Conservation (phyloP, 805 yeast genomes). For the Metschnikowia matae region DNA sequence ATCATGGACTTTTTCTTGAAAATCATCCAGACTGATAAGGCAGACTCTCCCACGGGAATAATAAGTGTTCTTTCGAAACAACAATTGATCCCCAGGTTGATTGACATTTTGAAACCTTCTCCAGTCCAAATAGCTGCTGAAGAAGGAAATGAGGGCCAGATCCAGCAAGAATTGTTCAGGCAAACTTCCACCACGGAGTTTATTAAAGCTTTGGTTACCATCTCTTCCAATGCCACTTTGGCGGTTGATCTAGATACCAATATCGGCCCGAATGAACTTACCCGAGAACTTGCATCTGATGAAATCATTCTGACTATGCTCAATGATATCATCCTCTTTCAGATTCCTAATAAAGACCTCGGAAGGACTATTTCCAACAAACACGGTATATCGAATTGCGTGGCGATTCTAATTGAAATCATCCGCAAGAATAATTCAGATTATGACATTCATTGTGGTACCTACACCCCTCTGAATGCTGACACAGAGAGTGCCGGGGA, state of each 20-base stretch:
- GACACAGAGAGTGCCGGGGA: slow-evolving; percentile 29
- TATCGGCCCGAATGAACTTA: slow-evolving; percentile 92
- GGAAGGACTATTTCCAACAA: slow-evolving; percentile 47
- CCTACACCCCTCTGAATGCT: slow-evolving; percentile 58
- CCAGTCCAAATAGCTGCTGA: slow-evolving; percentile 20
- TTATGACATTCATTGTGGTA: slow-evolving; percentile 84
- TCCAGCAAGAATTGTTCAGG: slow-evolving; percentile 29
- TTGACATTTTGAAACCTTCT: slow-evolving; percentile 64
- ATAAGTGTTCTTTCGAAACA: slow-evolving; percentile 73
- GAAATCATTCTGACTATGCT: slow-evolving; percentile 64
- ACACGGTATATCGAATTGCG: slow-evolving; percentile 88
- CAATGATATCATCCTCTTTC: slow-evolving; percentile 58
- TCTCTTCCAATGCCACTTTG: slow-evolving; percentile 71
- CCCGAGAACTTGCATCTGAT: slow-evolving; percentile 83
- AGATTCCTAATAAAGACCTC: not conserved
- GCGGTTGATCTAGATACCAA: slow-evolving; percentile 85
- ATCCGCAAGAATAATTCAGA: slow-evolving; percentile 95
- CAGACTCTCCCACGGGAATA: slow-evolving; percentile 84
- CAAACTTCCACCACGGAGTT: slow-evolving; percentile 96
- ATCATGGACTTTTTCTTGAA: slow-evolving; percentile 88
- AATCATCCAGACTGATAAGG: slow-evolving; percentile 88
- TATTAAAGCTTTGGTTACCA: slow-evolving; percentile 86
- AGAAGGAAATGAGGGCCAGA: not conserved
- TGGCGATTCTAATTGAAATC: slow-evolving; percentile 89
- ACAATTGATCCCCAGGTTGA: slow-evolving; percentile 64